phyloP scores from a whole-genome alignment of 371 early-diverging fungal species.

The Mucor piriformis region DNA sequence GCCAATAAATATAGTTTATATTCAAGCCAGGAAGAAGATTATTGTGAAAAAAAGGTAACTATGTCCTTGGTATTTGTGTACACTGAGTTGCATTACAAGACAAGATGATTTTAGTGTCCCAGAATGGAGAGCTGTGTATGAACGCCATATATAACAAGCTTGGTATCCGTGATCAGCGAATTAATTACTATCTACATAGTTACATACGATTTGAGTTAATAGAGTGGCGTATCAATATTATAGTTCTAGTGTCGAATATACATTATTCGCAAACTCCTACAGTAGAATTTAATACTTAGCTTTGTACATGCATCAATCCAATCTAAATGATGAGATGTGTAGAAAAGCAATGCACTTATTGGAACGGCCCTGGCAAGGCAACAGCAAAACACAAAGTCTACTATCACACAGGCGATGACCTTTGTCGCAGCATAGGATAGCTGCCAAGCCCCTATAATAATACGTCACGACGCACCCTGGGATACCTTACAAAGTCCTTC shows the following conservation, averaged over 20 bases:
- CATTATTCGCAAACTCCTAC: background rate
- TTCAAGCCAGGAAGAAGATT: background rate
- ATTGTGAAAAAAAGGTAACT: background rate
- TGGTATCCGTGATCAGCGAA: background rate
- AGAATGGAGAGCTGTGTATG: background rate
- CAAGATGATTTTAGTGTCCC: background rate
- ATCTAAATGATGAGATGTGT: background rate
- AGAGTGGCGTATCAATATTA: background rate
- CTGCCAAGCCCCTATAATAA: background rate
- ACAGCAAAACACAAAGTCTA: background rate
- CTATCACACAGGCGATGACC: no score
- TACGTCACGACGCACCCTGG: background rate
- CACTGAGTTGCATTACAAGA: background rate
- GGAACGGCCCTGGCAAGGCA: background rate
- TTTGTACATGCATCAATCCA: background rate
- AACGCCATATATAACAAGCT: background rate
- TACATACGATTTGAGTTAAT: background rate
- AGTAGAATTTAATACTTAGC: background rate
- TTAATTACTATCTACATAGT: slow-evolving; percentile 1
- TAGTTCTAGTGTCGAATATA: background rate
- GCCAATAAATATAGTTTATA: background rate
- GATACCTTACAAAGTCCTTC: background rate
- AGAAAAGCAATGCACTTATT: background rate
- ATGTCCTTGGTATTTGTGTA: background rate
- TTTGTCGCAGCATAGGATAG: slow-evolving; percentile 1